A percentile compares a stretch with the other conserved stretches of the same genome.
Evolutionary conservation across 495 filamentous ascomycete genomes (phyloP).

Genomic region (Glarea lozoyensis): DNA sequence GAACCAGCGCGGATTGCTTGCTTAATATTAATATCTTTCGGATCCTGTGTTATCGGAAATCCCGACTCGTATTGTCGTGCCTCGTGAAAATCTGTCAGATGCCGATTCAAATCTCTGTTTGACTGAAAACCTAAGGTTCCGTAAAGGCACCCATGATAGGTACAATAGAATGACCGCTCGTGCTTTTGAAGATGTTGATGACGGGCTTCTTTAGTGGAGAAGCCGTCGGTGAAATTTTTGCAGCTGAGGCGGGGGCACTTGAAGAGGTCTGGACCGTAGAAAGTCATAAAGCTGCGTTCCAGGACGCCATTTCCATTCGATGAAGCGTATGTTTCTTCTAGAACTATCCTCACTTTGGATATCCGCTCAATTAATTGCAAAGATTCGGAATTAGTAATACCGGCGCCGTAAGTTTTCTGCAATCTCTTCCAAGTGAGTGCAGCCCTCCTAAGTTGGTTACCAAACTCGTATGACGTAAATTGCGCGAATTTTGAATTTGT

Average conservation of each 20-base stretch:
- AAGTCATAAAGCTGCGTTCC: conserved; percentile 10
- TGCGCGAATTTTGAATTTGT: background rate
- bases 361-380: background rate
- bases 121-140: conserved; percentile 28
- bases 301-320: background rate
- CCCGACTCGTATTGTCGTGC: too few species aligned
- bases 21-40: too few species aligned
- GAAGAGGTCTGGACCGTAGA: conserved; percentile 28
- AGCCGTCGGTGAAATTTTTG: conserved; percentile 36
- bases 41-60: too few species aligned
- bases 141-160: conserved; percentile 20
- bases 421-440: too few species aligned
- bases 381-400: too few species aligned
- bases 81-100: too few species aligned
- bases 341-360: background rate
- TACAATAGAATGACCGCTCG: conserved; percentile 30
- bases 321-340: background rate
- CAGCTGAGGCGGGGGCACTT: conserved; percentile 34
- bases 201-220: conserved; percentile 23
- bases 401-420: too few species aligned
- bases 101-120: conserved; percentile 31
- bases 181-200: conserved; percentile 26
- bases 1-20: too few species aligned
- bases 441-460: too few species aligned
- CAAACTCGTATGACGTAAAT: background rate